Evolutionary conservation across 1,139 yeast genomes (phyloP), one percentile per base, ranked within the genome.

Genomic region (Geotrichum reessii): DNA sequence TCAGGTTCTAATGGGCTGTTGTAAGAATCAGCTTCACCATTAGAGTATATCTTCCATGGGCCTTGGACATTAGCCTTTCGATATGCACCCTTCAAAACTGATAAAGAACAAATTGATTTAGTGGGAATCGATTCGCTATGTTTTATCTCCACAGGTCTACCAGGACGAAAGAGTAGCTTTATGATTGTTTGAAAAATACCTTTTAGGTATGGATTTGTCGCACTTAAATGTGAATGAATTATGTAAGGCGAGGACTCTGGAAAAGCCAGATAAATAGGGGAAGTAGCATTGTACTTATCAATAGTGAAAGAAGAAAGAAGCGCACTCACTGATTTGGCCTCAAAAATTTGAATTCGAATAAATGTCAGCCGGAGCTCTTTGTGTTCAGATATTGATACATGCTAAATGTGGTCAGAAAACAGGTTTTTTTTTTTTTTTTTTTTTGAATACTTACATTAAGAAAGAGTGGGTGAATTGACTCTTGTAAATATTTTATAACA

Each of bases 321-420:
- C 47, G 67, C 56, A 40, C 53, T 47, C 67, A 76, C 52, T 14
- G 56, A 53, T 37, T 60, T 60, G 24, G 64, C 62, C 63, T 87
- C 93, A 68, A 84, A 87, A 46, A 86, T 78, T 65, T 87, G 95
- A 24, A 87, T 76, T 52, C 95, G 72, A 4, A 86, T 76, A 21
- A 88, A 71, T 1, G 83, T 72, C 60, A 86, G 66, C 0, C 91
- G 28, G 11, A 50, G 31, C 7, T 47, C 50, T 46, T 54, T 27
- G 19, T 47, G 31, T 5, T 40, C 24, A 50, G 42, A 27, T 44
- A 51, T 40, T 12, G 21, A 22, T 31, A 52, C 51, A 51, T 58
- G 58, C 57, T 54, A 21, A 12, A 6, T 7, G 7, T 12, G 14
- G 40, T 49, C 4, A 28, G 11, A 17, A 89, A n/a, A n/a, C n/a